phyloP scores from a whole-genome alignment of 441 rosid species.

The Iberis amara region DNA sequence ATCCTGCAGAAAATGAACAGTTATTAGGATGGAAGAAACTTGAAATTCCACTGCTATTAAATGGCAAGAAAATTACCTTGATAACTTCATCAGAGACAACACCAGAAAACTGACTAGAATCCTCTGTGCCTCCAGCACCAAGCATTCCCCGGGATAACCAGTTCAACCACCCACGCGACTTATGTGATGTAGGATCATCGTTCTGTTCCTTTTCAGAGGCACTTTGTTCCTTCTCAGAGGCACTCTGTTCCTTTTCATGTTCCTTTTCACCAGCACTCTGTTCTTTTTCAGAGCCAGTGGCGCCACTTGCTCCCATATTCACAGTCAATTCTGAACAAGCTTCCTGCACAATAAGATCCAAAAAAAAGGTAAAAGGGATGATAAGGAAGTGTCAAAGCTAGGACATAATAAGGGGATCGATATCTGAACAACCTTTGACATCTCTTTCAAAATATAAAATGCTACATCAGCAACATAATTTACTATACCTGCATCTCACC shows the following conservation, averaged over 20 bases:
- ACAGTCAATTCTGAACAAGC: conserved; percentile 35
- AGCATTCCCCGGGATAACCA: conserved; percentile 99
- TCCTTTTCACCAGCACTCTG: conserved; percentile 48
- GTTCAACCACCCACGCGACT: conserved; percentile 91
- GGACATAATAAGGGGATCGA: conserved; percentile 10
- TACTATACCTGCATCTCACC: conserved; percentile 69
- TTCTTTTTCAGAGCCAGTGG: conserved; percentile 43
- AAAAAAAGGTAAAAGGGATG: conserved; percentile 17
- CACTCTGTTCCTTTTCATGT: conserved; percentile 47
- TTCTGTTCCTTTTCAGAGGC: conserved; percentile 48
- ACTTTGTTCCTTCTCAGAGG: conserved; percentile 46
- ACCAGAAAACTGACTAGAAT: conserved; percentile 88
- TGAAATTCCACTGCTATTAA: conserved; percentile 14
- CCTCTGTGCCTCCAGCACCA: conserved; percentile 98
- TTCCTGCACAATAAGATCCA: conserved; percentile 44
- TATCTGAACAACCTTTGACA: conserved; percentile 20
- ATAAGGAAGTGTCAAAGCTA: conserved; percentile 19
- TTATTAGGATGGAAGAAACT: conserved; percentile 21
- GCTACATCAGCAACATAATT: conserved; percentile 24
- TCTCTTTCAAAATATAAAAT: conserved; percentile 17
- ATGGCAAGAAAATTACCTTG: conserved; percentile 50
- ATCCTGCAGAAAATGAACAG: conserved; percentile 49
- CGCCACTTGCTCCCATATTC: conserved; percentile 32
- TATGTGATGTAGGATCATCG: conserved; percentile 52
- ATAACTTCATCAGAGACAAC: conserved; percentile 91